Evolutionary conservation across 768 basidiomycete genomes (phyloP).

Genomic region (Phylloporus sp.): DNA sequence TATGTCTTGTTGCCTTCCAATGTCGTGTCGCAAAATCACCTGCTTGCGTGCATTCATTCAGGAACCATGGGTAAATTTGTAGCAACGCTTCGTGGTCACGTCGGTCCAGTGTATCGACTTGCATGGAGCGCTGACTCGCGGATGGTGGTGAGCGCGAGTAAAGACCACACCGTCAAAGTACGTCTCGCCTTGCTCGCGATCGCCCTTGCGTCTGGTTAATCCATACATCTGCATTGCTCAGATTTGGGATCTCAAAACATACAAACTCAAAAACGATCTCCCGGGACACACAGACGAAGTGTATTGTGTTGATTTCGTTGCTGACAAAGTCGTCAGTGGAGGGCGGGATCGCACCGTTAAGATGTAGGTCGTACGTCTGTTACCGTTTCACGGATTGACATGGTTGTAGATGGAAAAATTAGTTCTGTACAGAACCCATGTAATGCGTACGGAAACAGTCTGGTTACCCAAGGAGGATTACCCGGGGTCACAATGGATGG

Average conservation of each 20-base stretch:
- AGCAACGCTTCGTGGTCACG: constrained; percentile 86
- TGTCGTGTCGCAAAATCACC: not conserved
- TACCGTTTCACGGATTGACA: not conserved
- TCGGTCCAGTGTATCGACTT: constrained; percentile 89
- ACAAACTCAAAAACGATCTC: constrained; percentile 90
- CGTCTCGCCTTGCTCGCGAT: constrained; percentile 16
- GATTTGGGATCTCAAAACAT: constrained; percentile 97
- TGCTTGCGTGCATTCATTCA: not conserved
- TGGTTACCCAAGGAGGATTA: too few relatives aligned
- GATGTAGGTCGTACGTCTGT: constrained; percentile 56
- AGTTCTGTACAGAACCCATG: constrained; percentile 3
- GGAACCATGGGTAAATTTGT: constrained; percentile 81
- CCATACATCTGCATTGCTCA: not conserved
- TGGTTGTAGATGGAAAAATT: constrained; percentile 29
- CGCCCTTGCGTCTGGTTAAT: not conserved
- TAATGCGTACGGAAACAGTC: not conserved
- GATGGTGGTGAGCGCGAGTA: constrained; percentile 89
- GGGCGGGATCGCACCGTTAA: constrained; percentile 88
- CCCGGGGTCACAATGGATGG: too few relatives aligned
- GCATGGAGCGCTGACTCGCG: constrained; percentile 95
- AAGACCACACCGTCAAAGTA: constrained; percentile 94
- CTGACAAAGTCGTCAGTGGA: constrained; percentile 98
- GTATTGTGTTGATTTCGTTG: constrained; percentile 98
- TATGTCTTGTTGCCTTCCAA: constrained; percentile 17
- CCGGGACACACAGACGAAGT: constrained; percentile 98